A percentile compares a stretch with the other conserved stretches of the same genome.
phyloP scores from a whole-genome alignment of 2,329 filamentous ascomycete species.

The Podosphaera fusca region DNA sequence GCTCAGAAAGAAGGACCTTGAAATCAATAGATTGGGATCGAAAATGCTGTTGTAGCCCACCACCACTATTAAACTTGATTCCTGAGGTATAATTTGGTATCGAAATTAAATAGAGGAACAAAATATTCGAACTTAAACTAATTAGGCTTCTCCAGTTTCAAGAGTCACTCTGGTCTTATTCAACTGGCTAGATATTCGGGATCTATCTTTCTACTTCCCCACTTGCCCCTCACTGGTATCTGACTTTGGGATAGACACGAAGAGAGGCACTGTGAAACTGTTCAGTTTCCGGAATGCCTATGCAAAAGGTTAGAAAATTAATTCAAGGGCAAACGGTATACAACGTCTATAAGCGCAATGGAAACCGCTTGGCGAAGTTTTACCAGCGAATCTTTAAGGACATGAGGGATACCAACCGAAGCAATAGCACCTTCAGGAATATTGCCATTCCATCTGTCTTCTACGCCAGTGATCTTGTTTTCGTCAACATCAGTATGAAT shows the following conservation, averaged over 20 bases:
- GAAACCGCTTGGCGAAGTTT: conserved; percentile 5
- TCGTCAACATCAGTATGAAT: conserved; percentile 20
- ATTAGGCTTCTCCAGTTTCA: too few species aligned
- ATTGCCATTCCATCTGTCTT: conserved; percentile 31
- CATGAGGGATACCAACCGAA: conserved; percentile 22
- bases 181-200: too few species aligned
- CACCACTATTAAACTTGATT: too few species aligned
- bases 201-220: neutral
- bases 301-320: neutral
- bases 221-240: conserved; percentile 20
- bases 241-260: conserved; percentile 28
- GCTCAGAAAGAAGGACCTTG: too few species aligned
- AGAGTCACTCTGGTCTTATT: too few species aligned
- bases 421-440: conserved; percentile 25
- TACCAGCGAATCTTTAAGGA: conserved; percentile 19
- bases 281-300: conserved; percentile 30
- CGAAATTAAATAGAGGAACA: too few species aligned
- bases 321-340: neutral
- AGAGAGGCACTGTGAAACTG: conserved; percentile 25
- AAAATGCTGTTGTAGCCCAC: too few species aligned
- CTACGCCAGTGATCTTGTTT: conserved; percentile 25
- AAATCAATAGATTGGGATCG: too few species aligned
- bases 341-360: conserved; percentile 19
- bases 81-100: too few species aligned
- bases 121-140: too few species aligned